phyloP scores from a whole-genome alignment of 1,284 basidiomycete species.

The Irpex sp. region DNA sequence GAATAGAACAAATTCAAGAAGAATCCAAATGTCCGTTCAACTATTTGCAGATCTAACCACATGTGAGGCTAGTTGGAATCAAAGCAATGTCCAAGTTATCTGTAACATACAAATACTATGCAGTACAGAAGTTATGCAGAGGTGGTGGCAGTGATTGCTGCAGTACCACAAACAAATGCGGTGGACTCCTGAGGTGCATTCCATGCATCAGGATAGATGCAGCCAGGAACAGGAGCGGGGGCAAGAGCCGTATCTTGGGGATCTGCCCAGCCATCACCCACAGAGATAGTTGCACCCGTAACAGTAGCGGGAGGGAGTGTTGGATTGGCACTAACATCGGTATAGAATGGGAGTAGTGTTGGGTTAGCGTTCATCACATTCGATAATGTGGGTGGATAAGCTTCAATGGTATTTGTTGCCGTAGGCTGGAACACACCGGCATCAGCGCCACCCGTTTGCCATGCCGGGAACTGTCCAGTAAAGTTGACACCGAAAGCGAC shows the following conservation, averaged over 20 bases:
- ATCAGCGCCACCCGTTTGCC: constrained; percentile 74
- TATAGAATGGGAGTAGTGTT: constrained; percentile 56
- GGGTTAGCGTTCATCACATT: constrained; percentile 41
- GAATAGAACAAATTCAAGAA: too few species aligned
- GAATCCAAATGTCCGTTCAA: too few species aligned
- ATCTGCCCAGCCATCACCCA: constrained; percentile 73
- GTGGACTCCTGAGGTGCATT: constrained; percentile 32
- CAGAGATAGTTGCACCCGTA: constrained; percentile 42
- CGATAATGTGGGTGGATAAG: constrained; percentile 52
- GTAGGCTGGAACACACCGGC: constrained; percentile 55
- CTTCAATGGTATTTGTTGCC: constrained; percentile 41
- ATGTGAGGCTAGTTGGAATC: background rate
- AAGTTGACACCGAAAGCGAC: constrained; percentile 43
- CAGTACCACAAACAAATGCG: constrained; percentile 20
- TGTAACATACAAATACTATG: background rate
- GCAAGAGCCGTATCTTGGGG: constrained; percentile 47
- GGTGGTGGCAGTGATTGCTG: constrained; percentile 13
- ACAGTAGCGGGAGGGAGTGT: constrained; percentile 58
- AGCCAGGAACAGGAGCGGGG: constrained; percentile 54
- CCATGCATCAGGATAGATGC: constrained; percentile 61
- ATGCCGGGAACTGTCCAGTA: constrained; percentile 53
- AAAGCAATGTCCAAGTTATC: background rate
- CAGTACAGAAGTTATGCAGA: background rate
- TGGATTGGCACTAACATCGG: constrained; percentile 56
- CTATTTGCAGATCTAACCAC: background rate